phyloP scores from a whole-genome alignment of 768 basidiomycete genomes.

The Auricularia auricula-judae region DNA sequence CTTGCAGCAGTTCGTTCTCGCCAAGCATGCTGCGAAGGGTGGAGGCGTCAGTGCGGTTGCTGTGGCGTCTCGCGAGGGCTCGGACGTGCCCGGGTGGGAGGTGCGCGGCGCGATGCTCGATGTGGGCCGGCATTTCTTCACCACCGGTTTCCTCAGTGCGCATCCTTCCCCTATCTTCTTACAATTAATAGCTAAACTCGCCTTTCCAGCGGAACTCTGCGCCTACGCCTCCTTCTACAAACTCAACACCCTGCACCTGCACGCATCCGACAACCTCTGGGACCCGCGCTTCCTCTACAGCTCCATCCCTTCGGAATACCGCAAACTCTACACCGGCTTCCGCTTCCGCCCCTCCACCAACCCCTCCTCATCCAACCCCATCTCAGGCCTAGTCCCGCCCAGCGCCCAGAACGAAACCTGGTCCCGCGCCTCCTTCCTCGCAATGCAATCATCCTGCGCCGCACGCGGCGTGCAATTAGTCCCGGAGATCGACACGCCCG shows the following conservation, averaged over 20 bases:
- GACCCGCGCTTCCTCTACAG: conserved; percentile 28
- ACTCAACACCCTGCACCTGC: conserved; percentile 31
- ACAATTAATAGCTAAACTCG: not conserved
- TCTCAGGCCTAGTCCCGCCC: conserved; percentile 17
- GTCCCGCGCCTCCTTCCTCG: conserved; percentile 20
- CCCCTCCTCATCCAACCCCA: conserved; percentile 26
- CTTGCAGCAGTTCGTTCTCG: conserved; percentile 27
- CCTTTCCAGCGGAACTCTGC: conserved; percentile 28
- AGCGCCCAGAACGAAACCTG: conserved; percentile 31
- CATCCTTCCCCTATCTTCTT: not conserved
- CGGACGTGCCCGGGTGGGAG: conserved; percentile 33
- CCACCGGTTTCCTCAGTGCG: conserved; percentile 26
- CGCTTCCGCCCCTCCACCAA: conserved; percentile 28
- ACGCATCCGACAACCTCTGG: conserved; percentile 34
- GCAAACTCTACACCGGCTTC: conserved; percentile 30
- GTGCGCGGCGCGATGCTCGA: conserved; percentile 37
- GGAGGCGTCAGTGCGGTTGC: conserved; percentile 10
- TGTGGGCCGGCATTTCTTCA: conserved; percentile 34
- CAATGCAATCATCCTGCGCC: conserved; percentile 27
- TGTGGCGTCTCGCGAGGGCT: conserved; percentile 24
- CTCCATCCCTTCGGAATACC: conserved; percentile 19
- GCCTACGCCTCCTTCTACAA: conserved; percentile 36
- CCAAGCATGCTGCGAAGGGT: not conserved
- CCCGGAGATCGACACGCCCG: conserved; percentile 35
- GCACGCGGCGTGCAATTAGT: conserved; percentile 27